phyloP scores from a whole-genome alignment of 2,329 filamentous ascomycete genomes.

The Didymella lethalis region DNA sequence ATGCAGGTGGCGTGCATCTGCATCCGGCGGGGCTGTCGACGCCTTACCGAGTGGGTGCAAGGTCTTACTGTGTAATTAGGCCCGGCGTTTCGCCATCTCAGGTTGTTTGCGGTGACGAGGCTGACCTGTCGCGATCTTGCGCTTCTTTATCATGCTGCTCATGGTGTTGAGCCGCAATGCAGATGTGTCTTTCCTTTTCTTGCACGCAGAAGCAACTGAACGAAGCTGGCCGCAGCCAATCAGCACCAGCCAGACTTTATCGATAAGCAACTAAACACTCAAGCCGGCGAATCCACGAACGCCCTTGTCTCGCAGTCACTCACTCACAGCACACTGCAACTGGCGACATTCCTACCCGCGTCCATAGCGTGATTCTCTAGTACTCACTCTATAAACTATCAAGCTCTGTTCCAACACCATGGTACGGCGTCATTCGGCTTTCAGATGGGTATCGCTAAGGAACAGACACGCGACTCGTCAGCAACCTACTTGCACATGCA shows the following conservation, averaged over 20 bases:
- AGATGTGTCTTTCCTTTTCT: no score
- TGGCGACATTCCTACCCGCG: no score
- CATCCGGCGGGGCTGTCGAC: background rate
- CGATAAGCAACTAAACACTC: conserved; percentile 2
- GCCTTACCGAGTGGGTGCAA: background rate
- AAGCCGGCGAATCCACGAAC: background rate
- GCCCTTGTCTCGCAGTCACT: background rate
- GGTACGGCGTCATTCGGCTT: background rate
- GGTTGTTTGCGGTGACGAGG: no score
- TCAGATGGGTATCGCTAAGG: background rate
- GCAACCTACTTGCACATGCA: conserved; percentile 81
- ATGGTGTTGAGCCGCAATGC: no score
- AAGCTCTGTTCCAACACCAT: background rate
- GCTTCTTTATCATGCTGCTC: no score
- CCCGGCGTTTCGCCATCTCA: background rate
- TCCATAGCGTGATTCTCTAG: no score
- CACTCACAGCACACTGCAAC: no score
- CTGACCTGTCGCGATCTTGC: no score
- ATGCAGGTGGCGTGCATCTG: background rate
- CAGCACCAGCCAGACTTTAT: background rate
- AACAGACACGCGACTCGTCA: conserved; percentile 73
- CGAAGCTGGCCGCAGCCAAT: background rate
- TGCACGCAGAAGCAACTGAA: no score
- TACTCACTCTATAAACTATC: no score
- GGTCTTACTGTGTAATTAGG: no score